Evolutionary conservation across 164 flowering plant genomes (phyloP), one percentile per base, ranked within the genome.

Genomic region (Cinnamomum chago): DNA sequence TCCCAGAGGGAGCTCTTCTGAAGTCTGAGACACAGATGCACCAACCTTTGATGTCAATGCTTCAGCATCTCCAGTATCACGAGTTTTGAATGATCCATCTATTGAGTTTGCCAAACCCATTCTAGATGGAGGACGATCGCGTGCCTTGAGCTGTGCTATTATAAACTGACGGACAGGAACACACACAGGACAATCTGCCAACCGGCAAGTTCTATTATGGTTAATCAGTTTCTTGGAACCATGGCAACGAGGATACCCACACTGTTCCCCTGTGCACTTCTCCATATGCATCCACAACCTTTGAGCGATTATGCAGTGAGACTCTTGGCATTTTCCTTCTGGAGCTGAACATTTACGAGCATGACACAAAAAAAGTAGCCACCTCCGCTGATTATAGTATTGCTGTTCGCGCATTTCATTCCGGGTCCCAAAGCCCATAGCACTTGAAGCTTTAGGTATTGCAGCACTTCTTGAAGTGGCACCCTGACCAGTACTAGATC

Each of bases 351-450:
- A 96, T 20, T 77, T 71, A 62, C 94, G 91, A 75, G 98, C 97
- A 86, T 96, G 99, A n/a, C 75, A 67, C 80, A 96, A 72, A 68
- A 91, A 88, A 71, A 92, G 82, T 70, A 94, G 82, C 97, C 97
- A 96, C 70, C 83, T 87, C 75, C 70, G 85, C 71, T 90, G 97
- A 76, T 89, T 84, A 68, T 18, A 69, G 67, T 40, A 87, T 27
- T 85, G 80, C 65, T 70, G 67, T 40, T 87, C 92, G 52, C 72
- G 87, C 62, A 73, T 79, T 17, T 76, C 52, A 74, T 84, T 81
- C 51, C 40, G 80, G 65, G 83, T 79, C 72, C 77, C 83, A 73
- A 77, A 75, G 70, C 79, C 64, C 22, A 82, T 72, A 35, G 78
- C 78, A 71, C 72, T 81, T 30, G 82, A 70, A 69, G 73, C 79